A percentile compares a stretch with the other conserved stretches of the same genome.
Evolutionary conservation across 2,329 filamentous ascomycete species (phyloP).

Genomic region (Macroventuria anomochaeta): DNA sequence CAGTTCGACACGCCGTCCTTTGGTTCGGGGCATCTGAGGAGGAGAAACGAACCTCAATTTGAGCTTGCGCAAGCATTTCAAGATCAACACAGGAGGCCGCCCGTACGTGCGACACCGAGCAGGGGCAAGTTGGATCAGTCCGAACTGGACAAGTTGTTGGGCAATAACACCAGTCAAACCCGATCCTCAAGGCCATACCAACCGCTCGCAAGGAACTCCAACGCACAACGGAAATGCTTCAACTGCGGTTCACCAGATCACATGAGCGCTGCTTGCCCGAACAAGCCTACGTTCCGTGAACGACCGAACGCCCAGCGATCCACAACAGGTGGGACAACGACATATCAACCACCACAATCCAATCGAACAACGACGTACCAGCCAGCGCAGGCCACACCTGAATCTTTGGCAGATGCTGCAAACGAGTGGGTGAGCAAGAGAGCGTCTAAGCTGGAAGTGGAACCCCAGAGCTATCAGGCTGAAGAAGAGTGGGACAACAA

Average conservation of each 20-base stretch:
- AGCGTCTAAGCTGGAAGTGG: conserved; percentile 22
- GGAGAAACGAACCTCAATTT: conserved; percentile 32
- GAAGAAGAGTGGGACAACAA: conserved; percentile 24
- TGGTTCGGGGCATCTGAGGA: conserved; percentile 33
- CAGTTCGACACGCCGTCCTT: conserved; percentile 36
- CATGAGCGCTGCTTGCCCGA: conserved; percentile 31
- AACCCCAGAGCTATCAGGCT: conserved; percentile 14
- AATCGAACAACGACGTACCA: conserved; percentile 8
- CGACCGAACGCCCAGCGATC: conserved; percentile 6
- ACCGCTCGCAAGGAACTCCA: conserved; percentile 31
- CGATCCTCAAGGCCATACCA: conserved; percentile 26
- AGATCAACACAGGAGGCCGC: conserved; percentile 6
- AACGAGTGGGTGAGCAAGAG: conserved; percentile 35
- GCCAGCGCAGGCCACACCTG: conserved; percentile 1
- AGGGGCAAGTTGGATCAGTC: conserved; percentile 35
- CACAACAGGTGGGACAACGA: conserved; percentile 7
- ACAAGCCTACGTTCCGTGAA: conserved; percentile 35
- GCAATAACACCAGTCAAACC: conserved; percentile 15
- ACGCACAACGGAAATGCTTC: conserved; percentile 36
- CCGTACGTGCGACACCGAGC: conserved; percentile 17
- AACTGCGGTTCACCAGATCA: conserved; percentile 40
- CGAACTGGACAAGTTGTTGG: conserved; percentile 38
- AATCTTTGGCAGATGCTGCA: conserved; percentile 36
- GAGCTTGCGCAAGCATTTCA: conserved; percentile 1
- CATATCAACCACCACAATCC: conserved; percentile 17